Conservation (phyloP, 169 alveolate species). For the Pseudocohnilembus persalinus region DNA sequence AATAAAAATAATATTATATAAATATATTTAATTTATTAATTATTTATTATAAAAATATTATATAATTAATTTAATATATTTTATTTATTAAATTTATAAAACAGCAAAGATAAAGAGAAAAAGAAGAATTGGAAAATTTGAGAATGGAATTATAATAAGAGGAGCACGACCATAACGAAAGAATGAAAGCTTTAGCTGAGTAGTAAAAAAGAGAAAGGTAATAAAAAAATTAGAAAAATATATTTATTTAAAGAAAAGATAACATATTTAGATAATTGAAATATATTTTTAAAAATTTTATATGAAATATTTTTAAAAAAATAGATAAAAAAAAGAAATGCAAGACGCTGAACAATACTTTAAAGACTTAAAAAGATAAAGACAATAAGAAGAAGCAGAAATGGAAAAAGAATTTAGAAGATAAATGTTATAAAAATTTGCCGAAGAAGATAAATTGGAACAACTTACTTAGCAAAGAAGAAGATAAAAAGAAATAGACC, state of each 20-base stretch:
- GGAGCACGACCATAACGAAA: slow-evolving; percentile 65
- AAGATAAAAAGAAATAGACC: slow-evolving; percentile 80
- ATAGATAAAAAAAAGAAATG: slow-evolving; percentile 53
- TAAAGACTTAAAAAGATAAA: slow-evolving; percentile 60
- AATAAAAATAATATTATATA: too few relatives aligned
- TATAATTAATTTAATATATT: too few relatives aligned
- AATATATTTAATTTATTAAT: too few relatives aligned
- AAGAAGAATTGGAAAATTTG: slow-evolving; percentile 61
- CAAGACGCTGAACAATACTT: slow-evolving; percentile 60
- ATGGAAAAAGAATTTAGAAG: slow-evolving; percentile 79
- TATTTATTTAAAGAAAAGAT: too few relatives aligned
- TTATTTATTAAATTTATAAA: too few relatives aligned
- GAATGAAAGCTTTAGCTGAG: slow-evolving; percentile 59
- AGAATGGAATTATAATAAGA: slow-evolving; percentile 66
- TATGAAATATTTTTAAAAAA: neutral
- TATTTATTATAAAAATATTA: too few relatives aligned
- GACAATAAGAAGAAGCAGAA: slow-evolving; percentile 63
- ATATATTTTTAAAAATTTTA: neutral
- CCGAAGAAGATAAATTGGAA: slow-evolving; percentile 83
- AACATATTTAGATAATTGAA: too few relatives aligned
- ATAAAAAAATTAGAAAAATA: neutral
- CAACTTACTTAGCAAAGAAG: slow-evolving; percentile 79
- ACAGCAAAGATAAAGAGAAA: slow-evolving; percentile 53
- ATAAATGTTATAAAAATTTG: slow-evolving; percentile 78
- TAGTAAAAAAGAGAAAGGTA: slow-evolving; percentile 50